These are phyloP conservation scores for Epichloe elymi DNA, from an alignment of 2,329 filamentous ascomycete genomes.

Conservation along the genomic window DNA sequence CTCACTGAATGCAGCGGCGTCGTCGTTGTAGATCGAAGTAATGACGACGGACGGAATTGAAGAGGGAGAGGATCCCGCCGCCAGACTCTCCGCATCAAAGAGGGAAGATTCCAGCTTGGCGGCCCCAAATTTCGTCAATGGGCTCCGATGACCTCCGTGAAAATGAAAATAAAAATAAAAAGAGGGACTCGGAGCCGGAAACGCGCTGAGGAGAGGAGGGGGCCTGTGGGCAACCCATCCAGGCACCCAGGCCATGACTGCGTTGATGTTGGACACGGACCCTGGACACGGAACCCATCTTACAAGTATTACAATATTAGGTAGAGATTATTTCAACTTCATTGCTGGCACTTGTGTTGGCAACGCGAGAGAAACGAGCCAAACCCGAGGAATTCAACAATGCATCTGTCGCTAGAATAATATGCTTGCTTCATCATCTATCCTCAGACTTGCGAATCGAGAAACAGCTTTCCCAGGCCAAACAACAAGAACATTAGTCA, in stretches of 20 bases:
- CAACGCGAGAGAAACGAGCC: background rate
- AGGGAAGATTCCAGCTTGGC: background rate
- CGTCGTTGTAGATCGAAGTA: background rate
- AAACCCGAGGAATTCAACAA: background rate
- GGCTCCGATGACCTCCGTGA: background rate
- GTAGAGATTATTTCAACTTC: no score
- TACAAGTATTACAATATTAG: no score
- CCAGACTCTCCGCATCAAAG: slow-evolving; percentile 3
- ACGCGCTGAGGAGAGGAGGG: no score
- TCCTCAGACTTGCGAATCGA: background rate
- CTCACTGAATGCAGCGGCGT: slow-evolving; percentile 4
- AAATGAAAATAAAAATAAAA: background rate
- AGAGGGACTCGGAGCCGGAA: background rate
- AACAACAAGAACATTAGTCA: background rate
- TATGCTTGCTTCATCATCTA: background rate
- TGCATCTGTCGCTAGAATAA: slow-evolving; percentile 1
- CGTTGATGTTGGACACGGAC: no score
- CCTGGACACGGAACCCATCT: no score
- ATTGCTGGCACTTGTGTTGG: no score
- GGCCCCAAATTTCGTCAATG: background rate
- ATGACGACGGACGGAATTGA: background rate
- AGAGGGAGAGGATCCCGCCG: background rate
- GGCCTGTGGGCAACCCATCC: background rate
- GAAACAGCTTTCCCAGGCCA: slow-evolving; percentile 11
- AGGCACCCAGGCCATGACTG: no score